A percentile compares a stretch with the other conserved stretches of the same genome.
Conservation (phyloP, 23 red algal species). For the Chondrus crispus region DNA sequence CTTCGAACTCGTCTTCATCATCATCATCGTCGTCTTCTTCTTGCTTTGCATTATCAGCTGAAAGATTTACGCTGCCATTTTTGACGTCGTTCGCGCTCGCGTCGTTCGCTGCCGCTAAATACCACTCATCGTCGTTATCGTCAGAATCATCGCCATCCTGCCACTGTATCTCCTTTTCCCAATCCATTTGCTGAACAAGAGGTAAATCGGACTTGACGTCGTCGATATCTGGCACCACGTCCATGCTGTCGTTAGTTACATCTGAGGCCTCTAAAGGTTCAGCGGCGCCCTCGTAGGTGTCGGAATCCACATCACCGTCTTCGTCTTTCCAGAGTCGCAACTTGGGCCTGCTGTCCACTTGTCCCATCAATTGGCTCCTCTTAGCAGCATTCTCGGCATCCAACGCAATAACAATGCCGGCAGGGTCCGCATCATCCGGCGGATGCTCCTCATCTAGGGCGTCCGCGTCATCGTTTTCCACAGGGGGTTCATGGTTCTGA, state of each 20-base stretch:
- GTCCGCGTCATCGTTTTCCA: constrained; percentile 5
- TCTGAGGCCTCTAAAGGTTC: too few relatives aligned
- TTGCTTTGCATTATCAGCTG: neutral
- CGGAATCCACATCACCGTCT: neutral
- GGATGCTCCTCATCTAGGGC: neutral
- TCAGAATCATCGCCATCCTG: constrained; percentile 52
- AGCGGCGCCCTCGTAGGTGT: neutral
- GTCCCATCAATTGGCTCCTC: neutral
- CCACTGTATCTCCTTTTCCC: constrained; percentile 87
- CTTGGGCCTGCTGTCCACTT: too few relatives aligned
- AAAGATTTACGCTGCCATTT: too few relatives aligned
- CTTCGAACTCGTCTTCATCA: constrained; percentile 61
- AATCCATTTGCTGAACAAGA: constrained; percentile 58
- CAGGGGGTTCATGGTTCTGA: neutral
- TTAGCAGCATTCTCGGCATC: constrained; percentile 5
- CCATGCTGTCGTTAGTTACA: too few relatives aligned
- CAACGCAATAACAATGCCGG: constrained; percentile 14
- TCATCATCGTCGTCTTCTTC: constrained; percentile 1
- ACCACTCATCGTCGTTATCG: constrained; percentile 21
- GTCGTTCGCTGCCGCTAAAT: neutral
- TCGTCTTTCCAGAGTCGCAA: too few relatives aligned
- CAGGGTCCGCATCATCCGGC: constrained; percentile 20
- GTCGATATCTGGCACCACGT: too few relatives aligned
- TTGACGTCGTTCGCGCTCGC: neutral
- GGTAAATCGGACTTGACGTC: too few relatives aligned